Evolutionary conservation across 2,329 filamentous ascomycete species (phyloP), one percentile per base, ranked within the genome.

Genomic region (Colletotrichum higginsianum): DNA sequence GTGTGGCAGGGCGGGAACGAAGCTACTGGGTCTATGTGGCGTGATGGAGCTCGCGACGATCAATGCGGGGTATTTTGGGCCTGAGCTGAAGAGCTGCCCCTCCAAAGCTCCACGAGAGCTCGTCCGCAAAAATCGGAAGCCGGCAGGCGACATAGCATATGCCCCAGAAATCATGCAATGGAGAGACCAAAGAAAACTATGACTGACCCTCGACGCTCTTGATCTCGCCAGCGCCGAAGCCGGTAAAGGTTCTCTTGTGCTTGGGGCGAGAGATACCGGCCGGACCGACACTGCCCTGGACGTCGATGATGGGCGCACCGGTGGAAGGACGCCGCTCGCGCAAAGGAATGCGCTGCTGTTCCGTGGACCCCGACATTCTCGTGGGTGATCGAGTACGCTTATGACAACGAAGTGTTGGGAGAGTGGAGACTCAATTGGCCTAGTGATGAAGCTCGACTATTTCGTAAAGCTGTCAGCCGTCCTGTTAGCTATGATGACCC

Each of bases 171-270:
- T 47, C 56, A 52, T 67, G 63, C 60, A 63, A 60, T 46, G 61
- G 58, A 61, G 46, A 9, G 16, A 55, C 7, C 30, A 55, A n/a
- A 35, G 0, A 16, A 46, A 15, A 58, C 4, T 26, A 44, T 50
- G 47, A 77, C 84, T 84, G 91, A 86, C 95, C 94, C 85, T 98
- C 95, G 60, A 98, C 94, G 78, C 85, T 92, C 86, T 98, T 98
- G 86, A 98, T 98, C 80, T 99, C 96, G 46, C 90, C 87, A 38
- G 95, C 89, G 44, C 95, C 95, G 80, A 98, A 96, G 11, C 96
- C 96, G 12, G 96, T 99, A 75, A 94, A 93, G n/a, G 96, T 98
- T 76, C 96, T 91, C 87, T 94, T 98, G 86, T 99, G 96, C 86
- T 98, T 99, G 56, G 96, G 96, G 73, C 96, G 89, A 35, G 89